Percentiles rank a stretch among this genome's conserved stretches.
Conservation (phyloP, 257 asterid species). For the Solanum peruvianum region DNA sequence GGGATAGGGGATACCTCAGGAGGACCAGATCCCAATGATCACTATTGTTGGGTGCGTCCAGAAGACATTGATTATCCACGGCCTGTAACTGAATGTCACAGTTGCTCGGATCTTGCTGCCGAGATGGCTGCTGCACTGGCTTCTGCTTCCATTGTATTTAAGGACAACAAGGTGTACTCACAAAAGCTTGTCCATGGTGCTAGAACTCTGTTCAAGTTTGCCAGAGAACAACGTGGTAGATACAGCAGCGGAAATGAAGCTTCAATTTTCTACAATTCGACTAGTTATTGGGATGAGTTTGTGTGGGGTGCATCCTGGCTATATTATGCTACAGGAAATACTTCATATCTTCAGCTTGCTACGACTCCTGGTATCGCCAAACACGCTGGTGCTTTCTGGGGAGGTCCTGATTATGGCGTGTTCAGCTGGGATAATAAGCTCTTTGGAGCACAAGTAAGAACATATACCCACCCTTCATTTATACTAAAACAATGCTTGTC, state of each 20-base stretch:
- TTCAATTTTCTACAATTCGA: conserved; percentile 62
- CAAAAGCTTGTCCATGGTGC: conserved; percentile 96
- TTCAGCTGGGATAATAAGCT: conserved; percentile 93
- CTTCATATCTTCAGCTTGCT: conserved; percentile 76
- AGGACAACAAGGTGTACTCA: conserved; percentile 79
- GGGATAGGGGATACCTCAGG: conserved; percentile 78
- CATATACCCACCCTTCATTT: neutral
- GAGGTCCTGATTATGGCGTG: conserved; percentile 85
- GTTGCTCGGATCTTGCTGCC: conserved; percentile 89
- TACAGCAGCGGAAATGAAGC: conserved; percentile 70
- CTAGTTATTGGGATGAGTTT: conserved; percentile 75
- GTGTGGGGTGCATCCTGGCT: conserved; percentile 97
- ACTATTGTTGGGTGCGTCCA: conserved; percentile 91
- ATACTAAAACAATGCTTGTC: no score
- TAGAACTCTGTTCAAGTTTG: conserved; percentile 58
- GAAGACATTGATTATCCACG: conserved; percentile 82
- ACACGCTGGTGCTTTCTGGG: conserved; percentile 97
- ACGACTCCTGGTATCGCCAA: conserved; percentile 62
- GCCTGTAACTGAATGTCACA: conserved; percentile 49
- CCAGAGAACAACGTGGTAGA: conserved; percentile 82
- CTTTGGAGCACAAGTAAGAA: conserved; percentile 82
- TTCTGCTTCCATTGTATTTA: conserved; percentile 90
- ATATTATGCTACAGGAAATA: conserved; percentile 90
- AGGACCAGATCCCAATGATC: conserved; percentile 62
- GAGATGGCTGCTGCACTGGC: conserved; percentile 99